Conservation (phyloP, 495 filamentous ascomycete genomes). For the Lentithecium fluviatile region DNA sequence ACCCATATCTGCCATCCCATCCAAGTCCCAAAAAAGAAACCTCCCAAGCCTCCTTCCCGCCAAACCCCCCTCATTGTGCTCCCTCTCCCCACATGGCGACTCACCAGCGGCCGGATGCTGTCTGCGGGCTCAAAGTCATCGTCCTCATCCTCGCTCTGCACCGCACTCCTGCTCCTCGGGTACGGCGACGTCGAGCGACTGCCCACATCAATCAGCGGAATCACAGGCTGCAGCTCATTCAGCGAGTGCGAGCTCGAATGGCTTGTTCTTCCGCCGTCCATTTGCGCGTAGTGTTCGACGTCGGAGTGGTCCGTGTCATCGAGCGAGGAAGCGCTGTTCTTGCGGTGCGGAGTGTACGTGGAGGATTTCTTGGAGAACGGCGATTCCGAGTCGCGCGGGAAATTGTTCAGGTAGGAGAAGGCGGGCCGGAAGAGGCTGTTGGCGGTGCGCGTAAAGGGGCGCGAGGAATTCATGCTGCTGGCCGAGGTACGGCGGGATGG, state of each 20-base stretch:
- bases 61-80: constrained; percentile 34
- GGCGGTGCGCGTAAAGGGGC: constrained; percentile 30
- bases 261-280: constrained; percentile 33
- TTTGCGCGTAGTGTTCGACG: constrained; percentile 25
- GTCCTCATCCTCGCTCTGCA: constrained; percentile 46
- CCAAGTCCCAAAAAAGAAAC: constrained; percentile 51
- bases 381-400: constrained; percentile 12
- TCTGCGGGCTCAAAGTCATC: constrained; percentile 37
- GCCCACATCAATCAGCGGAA: constrained; percentile 44
- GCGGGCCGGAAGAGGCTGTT: constrained; percentile 41
- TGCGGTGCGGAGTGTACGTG: constrained; percentile 24
- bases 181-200: constrained; percentile 46
- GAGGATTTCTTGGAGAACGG: constrained; percentile 16
- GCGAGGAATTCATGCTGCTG: constrained; percentile 29
- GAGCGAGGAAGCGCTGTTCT: constrained; percentile 20
- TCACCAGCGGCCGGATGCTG: constrained; percentile 30
- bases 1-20: constrained; percentile 54
- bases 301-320: constrained; percentile 34
- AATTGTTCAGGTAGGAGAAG: constrained; percentile 43
- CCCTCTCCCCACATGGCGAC: constrained; percentile 31
- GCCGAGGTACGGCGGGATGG: not conserved
- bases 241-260: constrained; percentile 34
- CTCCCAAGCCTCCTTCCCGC: constrained; percentile 48
- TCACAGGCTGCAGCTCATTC: constrained; percentile 26
- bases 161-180: constrained; percentile 37